Conservation (phyloP, 495 filamentous ascomycete genomes). For the Penicillium mononematosum region DNA sequence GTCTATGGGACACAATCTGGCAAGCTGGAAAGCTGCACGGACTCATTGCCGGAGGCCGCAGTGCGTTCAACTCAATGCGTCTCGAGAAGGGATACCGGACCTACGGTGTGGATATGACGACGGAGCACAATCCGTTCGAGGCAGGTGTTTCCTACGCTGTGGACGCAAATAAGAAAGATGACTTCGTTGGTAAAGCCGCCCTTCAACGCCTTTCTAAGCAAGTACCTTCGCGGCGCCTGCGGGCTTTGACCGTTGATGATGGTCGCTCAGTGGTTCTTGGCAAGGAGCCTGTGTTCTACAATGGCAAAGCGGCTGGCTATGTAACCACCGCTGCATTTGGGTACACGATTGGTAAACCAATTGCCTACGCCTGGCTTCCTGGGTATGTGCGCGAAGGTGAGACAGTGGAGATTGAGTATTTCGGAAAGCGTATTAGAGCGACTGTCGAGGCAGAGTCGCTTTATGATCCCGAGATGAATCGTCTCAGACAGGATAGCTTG, state of each 20-base stretch:
- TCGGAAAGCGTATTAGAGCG: slow-evolving; percentile 43
- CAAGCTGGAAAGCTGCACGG: slow-evolving; percentile 46
- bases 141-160: slow-evolving; percentile 42
- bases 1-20: slow-evolving; percentile 47
- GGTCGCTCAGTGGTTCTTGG: slow-evolving; percentile 47
- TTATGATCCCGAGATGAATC: slow-evolving; percentile 39
- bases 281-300: slow-evolving; percentile 49
- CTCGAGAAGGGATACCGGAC: slow-evolving; percentile 49
- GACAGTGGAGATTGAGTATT: slow-evolving; percentile 49
- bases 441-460: slow-evolving; percentile 40
- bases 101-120: slow-evolving; percentile 48
- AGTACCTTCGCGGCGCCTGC: slow-evolving; percentile 30
- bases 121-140: slow-evolving; percentile 50
- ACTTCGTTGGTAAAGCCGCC: slow-evolving; percentile 41
- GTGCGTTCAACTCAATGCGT: slow-evolving; percentile 47
- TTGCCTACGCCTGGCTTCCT: slow-evolving; percentile 50
- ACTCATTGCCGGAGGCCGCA: slow-evolving; percentile 47
- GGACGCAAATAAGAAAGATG: slow-evolving; percentile 33
- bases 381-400: slow-evolving; percentile 32
- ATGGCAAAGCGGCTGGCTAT: slow-evolving; percentile 42
- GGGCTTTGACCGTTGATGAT: slow-evolving; percentile 46
- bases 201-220: slow-evolving; percentile 28
- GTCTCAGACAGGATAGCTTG: slow-evolving; percentile 21
- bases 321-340: slow-evolving; percentile 50
- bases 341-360: slow-evolving; percentile 44